A percentile compares a stretch with the other conserved stretches of the same genome.
These are phyloP conservation scores for Aspergillus tubingensis DNA, from an alignment of 2,329 filamentous ascomycete species.

Conservation along the genomic window DNA sequence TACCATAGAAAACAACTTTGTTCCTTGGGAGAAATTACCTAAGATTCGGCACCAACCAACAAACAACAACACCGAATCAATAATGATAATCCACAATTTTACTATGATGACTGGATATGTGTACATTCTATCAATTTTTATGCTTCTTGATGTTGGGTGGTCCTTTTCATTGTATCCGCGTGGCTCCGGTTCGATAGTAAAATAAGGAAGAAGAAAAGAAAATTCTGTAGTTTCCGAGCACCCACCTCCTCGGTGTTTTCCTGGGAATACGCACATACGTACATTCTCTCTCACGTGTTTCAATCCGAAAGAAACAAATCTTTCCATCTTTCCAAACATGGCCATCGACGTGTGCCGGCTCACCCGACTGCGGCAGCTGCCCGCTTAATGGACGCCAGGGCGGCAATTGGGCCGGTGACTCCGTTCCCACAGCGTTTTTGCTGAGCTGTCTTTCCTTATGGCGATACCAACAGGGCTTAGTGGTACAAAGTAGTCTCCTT, in stretches of 20 bases:
- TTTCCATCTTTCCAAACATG: neutral
- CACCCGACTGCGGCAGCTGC: constrained; percentile 2
- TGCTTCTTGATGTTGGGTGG: neutral
- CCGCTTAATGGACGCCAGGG: neutral
- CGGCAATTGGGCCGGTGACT: neutral
- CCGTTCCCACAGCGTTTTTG: neutral
- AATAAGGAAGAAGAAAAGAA: no score
- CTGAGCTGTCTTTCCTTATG: neutral
- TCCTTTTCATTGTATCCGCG: neutral
- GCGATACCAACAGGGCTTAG: neutral
- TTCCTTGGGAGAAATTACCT: neutral
- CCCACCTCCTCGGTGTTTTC: neutral
- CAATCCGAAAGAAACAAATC: neutral
- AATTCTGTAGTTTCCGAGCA: neutral
- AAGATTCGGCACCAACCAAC: constrained; percentile 5
- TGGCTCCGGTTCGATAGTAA: neutral
- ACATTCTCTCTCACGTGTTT: neutral
- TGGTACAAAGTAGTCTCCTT: no score
- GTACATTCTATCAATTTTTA: neutral
- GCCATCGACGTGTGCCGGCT: constrained; percentile 9
- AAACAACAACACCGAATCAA: neutral
- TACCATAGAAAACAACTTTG: constrained; percentile 1
- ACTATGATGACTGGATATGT: neutral
- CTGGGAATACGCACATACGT: neutral
- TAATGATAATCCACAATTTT: neutral